Base-by-base conservation (phyloP, 768 basidiomycete species). In the Amanita muscaria region DNA sequence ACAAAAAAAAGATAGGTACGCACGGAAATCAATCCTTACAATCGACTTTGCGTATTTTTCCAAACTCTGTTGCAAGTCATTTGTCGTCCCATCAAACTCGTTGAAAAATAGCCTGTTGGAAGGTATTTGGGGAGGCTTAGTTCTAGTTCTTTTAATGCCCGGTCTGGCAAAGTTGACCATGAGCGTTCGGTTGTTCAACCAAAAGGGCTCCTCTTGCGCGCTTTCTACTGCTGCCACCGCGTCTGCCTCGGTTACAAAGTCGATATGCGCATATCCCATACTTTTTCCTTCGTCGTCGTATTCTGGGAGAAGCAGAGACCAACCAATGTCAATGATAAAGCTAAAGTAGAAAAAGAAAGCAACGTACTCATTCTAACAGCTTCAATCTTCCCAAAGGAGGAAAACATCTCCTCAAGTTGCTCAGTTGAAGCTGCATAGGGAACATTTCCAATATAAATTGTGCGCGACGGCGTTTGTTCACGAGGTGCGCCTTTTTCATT, bases 371-470 rank as follows among this genome's bases (percentile, higher is more conserved):
- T 38, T 27, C 57, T 58, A 33, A 77, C 52, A 11, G 46, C 50
- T 29, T 45, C 45, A 31, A 79, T 48, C 16, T 58, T 46, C 6
- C 77, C 78, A 51, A 70, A 77, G 19, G 62, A 55, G 16, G 53
- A 56, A 51, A 77, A 72, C 14, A 63, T 59, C 3, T 67, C 63
- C 31, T 57, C 46, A 9, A 80, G 38, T 35, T 76, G 64, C 16
- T 56, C 57, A 48, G 66, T 69, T 1, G 64, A 66, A 30, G 60
- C 52, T 14, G 53, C 60, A 56, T 62, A 84, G 39, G 77, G 74
- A n/a, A 80, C n/a, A 50, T 79, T 80, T 7, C 66, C 72, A 24
- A 77, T 51, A 34, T 59, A 79, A 40, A 79, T 52, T 2, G 61
- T 62, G 8, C 58, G 58, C n/a, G 57, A 59, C 5, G 73, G 71